Evolutionary conservation across 441 rosid species (phyloP).

Genomic region (Hura crepitans): DNA sequence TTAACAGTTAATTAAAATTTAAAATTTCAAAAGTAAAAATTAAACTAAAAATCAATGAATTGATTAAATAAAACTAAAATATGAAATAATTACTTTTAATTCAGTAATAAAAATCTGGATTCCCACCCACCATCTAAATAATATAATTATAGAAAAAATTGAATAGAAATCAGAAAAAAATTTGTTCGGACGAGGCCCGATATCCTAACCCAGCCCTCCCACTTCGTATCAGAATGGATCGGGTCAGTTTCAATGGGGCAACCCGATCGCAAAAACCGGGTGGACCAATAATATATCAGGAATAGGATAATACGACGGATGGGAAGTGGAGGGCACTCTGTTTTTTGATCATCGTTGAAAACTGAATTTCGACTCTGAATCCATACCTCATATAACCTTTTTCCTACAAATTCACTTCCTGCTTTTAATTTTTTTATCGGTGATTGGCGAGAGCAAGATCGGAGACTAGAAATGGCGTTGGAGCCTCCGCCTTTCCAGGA

Average conservation of each 20-base stretch:
- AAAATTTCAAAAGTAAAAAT: no score
- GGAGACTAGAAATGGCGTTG: conserved; percentile 23
- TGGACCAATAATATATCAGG: neutral
- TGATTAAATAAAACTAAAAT: no score
- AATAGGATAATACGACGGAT: neutral
- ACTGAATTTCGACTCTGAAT: neutral
- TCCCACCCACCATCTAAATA: no score
- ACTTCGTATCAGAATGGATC: no score
- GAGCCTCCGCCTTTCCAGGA: conserved; percentile 71
- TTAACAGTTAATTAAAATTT: no score
- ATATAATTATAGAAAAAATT: no score
- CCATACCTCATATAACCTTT: neutral
- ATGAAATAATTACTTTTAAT: no score
- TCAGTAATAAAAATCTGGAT: no score
- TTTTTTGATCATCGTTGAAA: neutral
- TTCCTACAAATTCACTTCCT: neutral
- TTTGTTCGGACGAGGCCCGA: no score
- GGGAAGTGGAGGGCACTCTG: neutral
- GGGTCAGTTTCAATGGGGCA: neutral
- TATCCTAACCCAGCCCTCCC: no score
- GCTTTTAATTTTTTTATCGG: neutral
- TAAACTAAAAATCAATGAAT: no score
- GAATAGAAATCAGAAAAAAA: no score
- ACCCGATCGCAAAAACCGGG: conserved; percentile 1
- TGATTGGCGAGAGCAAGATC: conserved; percentile 14